Evolutionary conservation across 495 filamentous ascomycete species (phyloP).

Genomic region (Usnea hakonensis): DNA sequence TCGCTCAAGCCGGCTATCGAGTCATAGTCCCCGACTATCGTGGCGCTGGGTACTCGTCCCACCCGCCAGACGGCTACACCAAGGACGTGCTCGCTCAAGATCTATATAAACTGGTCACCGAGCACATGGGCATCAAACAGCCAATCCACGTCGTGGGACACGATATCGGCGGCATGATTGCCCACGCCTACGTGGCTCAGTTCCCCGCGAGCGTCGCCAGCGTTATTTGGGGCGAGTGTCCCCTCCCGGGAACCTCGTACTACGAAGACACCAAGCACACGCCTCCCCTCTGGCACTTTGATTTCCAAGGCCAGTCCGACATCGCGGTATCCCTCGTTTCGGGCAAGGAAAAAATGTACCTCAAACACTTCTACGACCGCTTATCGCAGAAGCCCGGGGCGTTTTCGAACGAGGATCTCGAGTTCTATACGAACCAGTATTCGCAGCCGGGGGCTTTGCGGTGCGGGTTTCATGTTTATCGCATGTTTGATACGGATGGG

Average conservation of each 20-base stretch:
- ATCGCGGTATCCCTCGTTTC: constrained; percentile 35
- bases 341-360: constrained; percentile 37
- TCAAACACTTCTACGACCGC: constrained; percentile 41
- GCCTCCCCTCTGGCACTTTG: constrained; percentile 37
- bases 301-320: constrained; percentile 37
- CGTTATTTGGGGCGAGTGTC: constrained; percentile 40
- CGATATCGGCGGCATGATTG: constrained; percentile 43
- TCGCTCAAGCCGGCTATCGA: constrained; percentile 35
- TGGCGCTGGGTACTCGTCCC: constrained; percentile 37
- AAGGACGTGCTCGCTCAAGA: constrained; percentile 27
- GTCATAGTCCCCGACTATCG: constrained; percentile 40
- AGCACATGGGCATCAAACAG: constrained; percentile 28
- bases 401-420: constrained; percentile 31
- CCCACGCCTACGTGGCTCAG: constrained; percentile 32
- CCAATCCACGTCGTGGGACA: constrained; percentile 39
- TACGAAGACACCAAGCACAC: constrained; percentile 29
- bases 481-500: constrained; percentile 37
- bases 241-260: constrained; percentile 33
- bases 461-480: constrained; percentile 35
- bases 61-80: constrained; percentile 32
- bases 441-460: constrained; percentile 35
- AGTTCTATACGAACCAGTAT: constrained; percentile 33
- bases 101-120: constrained; percentile 26
- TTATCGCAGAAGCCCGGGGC: constrained; percentile 31
- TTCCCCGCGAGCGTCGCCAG: constrained; percentile 28